Evolutionary conservation across 768 basidiomycete species (phyloP).

Genomic region (Strobilomyces echinocephalus): DNA sequence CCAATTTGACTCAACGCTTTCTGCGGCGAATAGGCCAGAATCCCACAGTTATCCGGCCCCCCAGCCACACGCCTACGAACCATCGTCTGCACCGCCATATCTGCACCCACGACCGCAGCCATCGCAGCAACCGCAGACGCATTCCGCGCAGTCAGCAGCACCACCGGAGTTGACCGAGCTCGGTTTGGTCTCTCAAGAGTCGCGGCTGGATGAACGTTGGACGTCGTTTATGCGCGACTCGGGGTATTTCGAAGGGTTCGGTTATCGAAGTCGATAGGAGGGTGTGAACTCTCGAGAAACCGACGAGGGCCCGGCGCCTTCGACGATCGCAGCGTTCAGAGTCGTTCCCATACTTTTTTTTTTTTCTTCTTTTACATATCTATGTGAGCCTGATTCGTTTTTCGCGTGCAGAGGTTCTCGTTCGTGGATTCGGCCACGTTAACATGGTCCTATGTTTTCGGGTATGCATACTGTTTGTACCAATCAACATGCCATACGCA

Average conservation of each 20-base stretch:
- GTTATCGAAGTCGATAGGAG: conserved; percentile 22
- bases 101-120: not conserved
- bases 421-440: not conserved
- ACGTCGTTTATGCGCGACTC: conserved; percentile 58
- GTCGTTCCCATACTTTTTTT: not conserved
- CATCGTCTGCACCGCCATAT: conserved; percentile 4
- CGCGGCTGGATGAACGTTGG: conserved; percentile 55
- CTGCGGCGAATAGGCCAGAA: conserved; percentile 6
- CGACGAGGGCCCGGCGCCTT: not conserved
- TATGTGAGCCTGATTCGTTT: not conserved
- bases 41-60: conserved; percentile 9
- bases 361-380: not conserved
- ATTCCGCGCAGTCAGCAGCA: conserved; percentile 8
- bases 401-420: not conserved
- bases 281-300: not conserved
- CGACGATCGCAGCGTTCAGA: not conserved
- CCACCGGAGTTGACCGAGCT: conserved; percentile 51
- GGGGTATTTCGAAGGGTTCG: conserved; percentile 39
- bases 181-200: conserved; percentile 54
- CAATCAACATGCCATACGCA: not conserved
- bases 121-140: conserved; percentile 8
- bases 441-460: not conserved
- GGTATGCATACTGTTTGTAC: not conserved
- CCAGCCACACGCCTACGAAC: conserved; percentile 19
- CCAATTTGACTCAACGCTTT: conserved; percentile 8